Conservation (phyloP, 495 filamentous ascomycete species). For the Lasiosphaeria miniovina region DNA sequence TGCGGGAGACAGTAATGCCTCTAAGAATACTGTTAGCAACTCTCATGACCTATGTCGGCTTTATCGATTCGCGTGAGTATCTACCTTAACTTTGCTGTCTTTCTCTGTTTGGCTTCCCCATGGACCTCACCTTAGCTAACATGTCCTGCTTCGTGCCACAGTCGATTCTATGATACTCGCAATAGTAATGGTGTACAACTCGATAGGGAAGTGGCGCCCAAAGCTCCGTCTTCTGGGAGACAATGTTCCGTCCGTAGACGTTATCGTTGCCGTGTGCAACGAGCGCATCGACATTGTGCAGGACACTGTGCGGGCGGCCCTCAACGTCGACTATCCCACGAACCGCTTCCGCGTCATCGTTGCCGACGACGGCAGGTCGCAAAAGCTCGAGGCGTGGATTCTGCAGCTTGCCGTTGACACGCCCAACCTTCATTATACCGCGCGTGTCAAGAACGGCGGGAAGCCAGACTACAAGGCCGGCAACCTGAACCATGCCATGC, state of each 20-base stretch:
- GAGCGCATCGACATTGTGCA: conserved; percentile 54
- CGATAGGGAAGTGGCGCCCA: conserved; percentile 21
- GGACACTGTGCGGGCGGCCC: conserved; percentile 50
- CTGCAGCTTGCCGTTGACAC: conserved; percentile 24
- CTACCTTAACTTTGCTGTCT: no score
- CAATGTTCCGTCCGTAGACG: conserved; percentile 48
- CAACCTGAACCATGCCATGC: conserved; percentile 51
- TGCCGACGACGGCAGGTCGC: conserved; percentile 48
- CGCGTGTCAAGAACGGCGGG: conserved; percentile 41
- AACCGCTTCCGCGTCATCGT: conserved; percentile 50
- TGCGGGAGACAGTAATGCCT: neutral
- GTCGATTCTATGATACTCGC: neutral
- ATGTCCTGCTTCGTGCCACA: neutral
- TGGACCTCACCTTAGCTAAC: no score
- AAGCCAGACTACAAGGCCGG: conserved; percentile 56
- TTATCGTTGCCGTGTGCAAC: conserved; percentile 50
- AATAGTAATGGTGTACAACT: neutral
- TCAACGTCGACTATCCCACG: conserved; percentile 47
- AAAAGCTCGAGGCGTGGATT: conserved; percentile 33
- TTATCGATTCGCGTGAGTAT: no score
- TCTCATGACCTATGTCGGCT: no score
- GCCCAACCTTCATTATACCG: conserved; percentile 44
- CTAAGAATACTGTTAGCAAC: neutral
- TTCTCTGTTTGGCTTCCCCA: no score
- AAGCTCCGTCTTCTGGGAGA: conserved; percentile 43